These are phyloP conservation scores for Oenanthe sinensis DNA, from an alignment of 129 eudicot species.

Conservation along the genomic window DNA sequence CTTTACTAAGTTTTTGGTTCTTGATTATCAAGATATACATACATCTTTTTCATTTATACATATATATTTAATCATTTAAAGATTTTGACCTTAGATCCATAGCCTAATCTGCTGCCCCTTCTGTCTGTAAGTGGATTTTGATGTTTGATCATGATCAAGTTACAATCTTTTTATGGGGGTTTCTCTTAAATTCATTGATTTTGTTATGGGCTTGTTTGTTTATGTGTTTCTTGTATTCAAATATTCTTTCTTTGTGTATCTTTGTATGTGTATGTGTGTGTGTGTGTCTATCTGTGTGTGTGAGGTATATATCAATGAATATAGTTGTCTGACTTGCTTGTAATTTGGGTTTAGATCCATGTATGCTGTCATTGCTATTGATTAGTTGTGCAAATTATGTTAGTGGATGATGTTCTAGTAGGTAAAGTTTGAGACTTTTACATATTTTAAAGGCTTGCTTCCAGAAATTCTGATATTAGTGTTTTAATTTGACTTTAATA, in stretches of 20 bases:
- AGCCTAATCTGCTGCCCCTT: constrained; percentile 21
- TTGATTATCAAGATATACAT: not conserved
- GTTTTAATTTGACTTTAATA: constrained; percentile 2
- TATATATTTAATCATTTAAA: constrained; percentile 3
- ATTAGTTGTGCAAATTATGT: constrained; percentile 15
- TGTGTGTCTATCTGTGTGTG: not conserved
- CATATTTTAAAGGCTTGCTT: not conserved
- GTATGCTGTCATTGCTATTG: constrained; percentile 3
- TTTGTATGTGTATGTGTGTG: constrained; percentile 1
- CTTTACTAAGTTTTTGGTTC: not conserved
- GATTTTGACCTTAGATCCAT: constrained; percentile 38
- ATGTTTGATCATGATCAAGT: constrained; percentile 14
- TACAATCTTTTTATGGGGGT: constrained; percentile 3
- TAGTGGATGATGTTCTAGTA: constrained; percentile 19
- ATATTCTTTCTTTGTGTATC: not conserved
- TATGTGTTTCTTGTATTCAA: not conserved
- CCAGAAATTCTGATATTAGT: not conserved
- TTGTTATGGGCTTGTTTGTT: constrained; percentile 5
- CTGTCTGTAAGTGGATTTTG: constrained; percentile 18
- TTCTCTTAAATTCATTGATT: not conserved
- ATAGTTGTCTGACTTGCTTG: constrained; percentile 10
- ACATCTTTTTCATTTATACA: not conserved
- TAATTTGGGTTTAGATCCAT: constrained; percentile 17
- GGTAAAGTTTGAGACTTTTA: constrained; percentile 17
- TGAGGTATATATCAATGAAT: not conserved